Conservation (phyloP, 495 filamentous ascomycete genomes). For the Aspergillus cavernicola region DNA sequence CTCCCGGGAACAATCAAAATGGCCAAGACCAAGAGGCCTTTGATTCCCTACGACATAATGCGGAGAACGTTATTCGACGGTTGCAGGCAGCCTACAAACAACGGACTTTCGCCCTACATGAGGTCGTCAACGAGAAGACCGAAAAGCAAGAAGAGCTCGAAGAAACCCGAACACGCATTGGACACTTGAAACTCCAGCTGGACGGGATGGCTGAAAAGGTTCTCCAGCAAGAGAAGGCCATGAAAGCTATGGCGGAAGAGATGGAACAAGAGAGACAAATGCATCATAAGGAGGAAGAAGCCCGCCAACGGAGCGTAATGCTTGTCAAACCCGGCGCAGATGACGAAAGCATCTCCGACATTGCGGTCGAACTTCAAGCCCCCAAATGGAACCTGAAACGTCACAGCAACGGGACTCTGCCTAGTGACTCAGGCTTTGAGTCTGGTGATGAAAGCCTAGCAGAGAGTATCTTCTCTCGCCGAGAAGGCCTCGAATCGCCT, state of each 20-base stretch:
- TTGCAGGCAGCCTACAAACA: slow-evolving; percentile 71
- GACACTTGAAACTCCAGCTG: slow-evolving; percentile 67
- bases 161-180: slow-evolving; percentile 64
- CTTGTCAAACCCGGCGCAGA: slow-evolving; percentile 29
- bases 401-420: slow-evolving; percentile 49
- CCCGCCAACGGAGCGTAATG: slow-evolving; percentile 37
- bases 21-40: slow-evolving; percentile 62
- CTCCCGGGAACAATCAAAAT: slow-evolving; percentile 48
- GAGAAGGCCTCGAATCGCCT: slow-evolving; percentile 48
- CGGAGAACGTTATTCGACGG: slow-evolving; percentile 57
- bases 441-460: slow-evolving; percentile 53
- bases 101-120: slow-evolving; percentile 55
- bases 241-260: slow-evolving; percentile 61
- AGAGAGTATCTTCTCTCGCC: slow-evolving; percentile 63
- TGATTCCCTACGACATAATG: slow-evolving; percentile 66
- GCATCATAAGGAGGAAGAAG: slow-evolving; percentile 52
- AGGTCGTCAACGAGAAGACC: slow-evolving; percentile 57
- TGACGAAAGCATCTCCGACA: slow-evolving; percentile 46
- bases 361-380: slow-evolving; percentile 50
- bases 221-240: slow-evolving; percentile 58
- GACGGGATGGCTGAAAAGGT: slow-evolving; percentile 72
- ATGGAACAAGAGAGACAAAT: slow-evolving; percentile 56
- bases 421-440: slow-evolving; percentile 51
- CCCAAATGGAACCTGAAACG: slow-evolving; percentile 46
- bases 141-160: slow-evolving; percentile 69